Evolutionary conservation across 2,329 filamentous ascomycete species (phyloP), one percentile per base, ranked within the genome.

Genomic region (Tolypocladium inflatum): DNA sequence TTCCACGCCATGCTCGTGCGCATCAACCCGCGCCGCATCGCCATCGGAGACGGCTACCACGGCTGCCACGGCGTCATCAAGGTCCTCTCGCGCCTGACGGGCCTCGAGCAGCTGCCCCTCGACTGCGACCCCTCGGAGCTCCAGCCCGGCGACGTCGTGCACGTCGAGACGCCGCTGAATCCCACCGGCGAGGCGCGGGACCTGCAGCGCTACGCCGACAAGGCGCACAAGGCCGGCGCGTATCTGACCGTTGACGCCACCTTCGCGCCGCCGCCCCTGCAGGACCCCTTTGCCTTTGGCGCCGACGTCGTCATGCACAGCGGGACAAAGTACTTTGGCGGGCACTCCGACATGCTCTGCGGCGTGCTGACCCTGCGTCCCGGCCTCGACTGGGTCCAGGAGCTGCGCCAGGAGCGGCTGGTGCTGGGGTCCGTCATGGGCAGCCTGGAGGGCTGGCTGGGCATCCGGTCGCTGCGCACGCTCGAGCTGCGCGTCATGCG

Each of bases 321-420:
- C 55, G 94, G 91, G 4, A 96, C 92, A 21, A 99, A 97, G 79
- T 99, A 97, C 74, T 84, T 99, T 64, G 94, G 94, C 23, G 94
- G 94, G 0, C 94, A 99, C 75, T 93, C 88, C 63, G 94, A 99
- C 74, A 81, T 97, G 80, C 83, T 97, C 7, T 95, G 90, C 68
- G 94, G 94, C 26, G 87, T 95, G 21, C 75, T 99, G 35, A 83
- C 85, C 0, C 82, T 91, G 7, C 77, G 81, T 55, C 80, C 81
- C 19, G 71, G 71, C 42, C 73, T 73, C 53, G 65, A 79, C 5
- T 89, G 87, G 87, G 71, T 84, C n/a, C 69, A 70, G 37, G 76
- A 73, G 26, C 74, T 97, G 66, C 75, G 79, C 53, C 69, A 71
- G 1, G 93, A 99, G 69, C 79, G 94, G 2, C 67, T 91, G n/a